phyloP scores from a whole-genome alignment of 1,284 basidiomycete genomes.

The Heterobasidion irregulare region DNA sequence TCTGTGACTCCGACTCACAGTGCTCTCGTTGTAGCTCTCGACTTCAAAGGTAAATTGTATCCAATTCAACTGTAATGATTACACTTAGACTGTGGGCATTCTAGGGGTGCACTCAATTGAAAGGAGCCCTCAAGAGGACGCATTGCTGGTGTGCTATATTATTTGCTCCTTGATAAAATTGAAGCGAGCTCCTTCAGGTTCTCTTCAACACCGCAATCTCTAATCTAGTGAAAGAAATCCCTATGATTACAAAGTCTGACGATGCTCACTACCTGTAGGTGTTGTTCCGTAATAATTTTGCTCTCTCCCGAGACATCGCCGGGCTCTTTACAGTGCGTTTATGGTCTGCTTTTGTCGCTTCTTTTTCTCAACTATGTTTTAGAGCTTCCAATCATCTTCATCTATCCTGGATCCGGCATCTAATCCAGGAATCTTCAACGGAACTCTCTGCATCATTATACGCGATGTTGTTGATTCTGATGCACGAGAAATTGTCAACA shows the following conservation, averaged over 20 bases:
- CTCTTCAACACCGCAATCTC: constrained; percentile 60
- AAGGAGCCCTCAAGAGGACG: constrained; percentile 54
- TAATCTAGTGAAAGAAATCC: constrained; percentile 33
- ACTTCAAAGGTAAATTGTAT: constrained; percentile 14
- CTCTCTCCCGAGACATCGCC: constrained; percentile 47
- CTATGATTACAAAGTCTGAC: neutral
- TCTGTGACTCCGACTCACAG: constrained; percentile 54
- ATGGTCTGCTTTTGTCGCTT: too few relatives aligned
- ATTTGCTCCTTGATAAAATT: neutral
- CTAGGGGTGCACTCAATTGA: constrained; percentile 58
- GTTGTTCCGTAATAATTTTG: constrained; percentile 59
- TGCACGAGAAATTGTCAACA: constrained; percentile 44
- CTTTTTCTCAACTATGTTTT: constrained; percentile 7
- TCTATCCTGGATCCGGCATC: constrained; percentile 38
- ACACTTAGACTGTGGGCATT: neutral
- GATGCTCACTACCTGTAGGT: constrained; percentile 21
- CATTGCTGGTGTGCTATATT: constrained; percentile 25
- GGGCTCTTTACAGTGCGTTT: constrained; percentile 32
- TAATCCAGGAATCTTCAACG: constrained; percentile 52
- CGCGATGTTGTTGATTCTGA: constrained; percentile 56
- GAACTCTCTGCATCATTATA: constrained; percentile 53
- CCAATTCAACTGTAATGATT: neutral
- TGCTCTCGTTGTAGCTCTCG: constrained; percentile 46
- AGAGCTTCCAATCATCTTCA: constrained; percentile 48
- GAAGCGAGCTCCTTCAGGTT: constrained; percentile 19